Evolutionary conservation across 352 stramenopile species (phyloP).

Genomic region (Phytophthora citrophthora): DNA sequence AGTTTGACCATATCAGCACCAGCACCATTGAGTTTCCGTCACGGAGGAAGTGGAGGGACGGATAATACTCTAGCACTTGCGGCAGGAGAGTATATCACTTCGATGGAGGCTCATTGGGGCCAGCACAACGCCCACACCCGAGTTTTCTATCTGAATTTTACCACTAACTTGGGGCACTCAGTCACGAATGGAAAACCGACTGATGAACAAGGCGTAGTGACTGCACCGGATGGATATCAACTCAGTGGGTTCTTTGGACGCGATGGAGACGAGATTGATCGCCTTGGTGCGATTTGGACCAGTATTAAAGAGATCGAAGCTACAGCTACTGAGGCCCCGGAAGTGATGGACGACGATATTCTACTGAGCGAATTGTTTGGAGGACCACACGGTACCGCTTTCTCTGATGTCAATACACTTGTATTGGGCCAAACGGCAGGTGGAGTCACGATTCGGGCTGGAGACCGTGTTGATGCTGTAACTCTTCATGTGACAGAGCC

Average conservation of each 20-base stretch:
- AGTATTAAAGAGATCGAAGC: constrained; percentile 15
- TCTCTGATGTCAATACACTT: constrained; percentile 24
- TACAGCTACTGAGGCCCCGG: constrained; percentile 7
- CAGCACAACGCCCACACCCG: constrained; percentile 21
- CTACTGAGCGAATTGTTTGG: constrained; percentile 15
- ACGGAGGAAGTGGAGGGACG: constrained; percentile 45
- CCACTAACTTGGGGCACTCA: constrained; percentile 18
- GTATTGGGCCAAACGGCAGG: constrained; percentile 11
- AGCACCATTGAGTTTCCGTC: constrained; percentile 31
- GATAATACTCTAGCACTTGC: constrained; percentile 42
- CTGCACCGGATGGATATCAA: constrained; percentile 18
- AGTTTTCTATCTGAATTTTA: constrained; percentile 29
- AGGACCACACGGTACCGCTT: constrained; percentile 16
- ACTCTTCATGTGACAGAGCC: constrained; percentile 19
- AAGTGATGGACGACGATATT: constrained; percentile 22
- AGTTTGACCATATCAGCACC: constrained; percentile 39
- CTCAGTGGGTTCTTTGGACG: constrained; percentile 24
- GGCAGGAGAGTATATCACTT: constrained; percentile 24
- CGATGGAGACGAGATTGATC: constrained; percentile 22
- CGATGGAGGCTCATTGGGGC: constrained; percentile 45
- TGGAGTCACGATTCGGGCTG: constrained; percentile 20
- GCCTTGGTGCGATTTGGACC: constrained; percentile 22
- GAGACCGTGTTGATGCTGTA: constrained; percentile 20
- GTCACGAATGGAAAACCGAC: constrained; percentile 10
- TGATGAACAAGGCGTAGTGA: constrained; percentile 17